Evolutionary conservation across 2,329 filamentous ascomycete species (phyloP).

Genomic region (Dothiorella sarmentorum): DNA sequence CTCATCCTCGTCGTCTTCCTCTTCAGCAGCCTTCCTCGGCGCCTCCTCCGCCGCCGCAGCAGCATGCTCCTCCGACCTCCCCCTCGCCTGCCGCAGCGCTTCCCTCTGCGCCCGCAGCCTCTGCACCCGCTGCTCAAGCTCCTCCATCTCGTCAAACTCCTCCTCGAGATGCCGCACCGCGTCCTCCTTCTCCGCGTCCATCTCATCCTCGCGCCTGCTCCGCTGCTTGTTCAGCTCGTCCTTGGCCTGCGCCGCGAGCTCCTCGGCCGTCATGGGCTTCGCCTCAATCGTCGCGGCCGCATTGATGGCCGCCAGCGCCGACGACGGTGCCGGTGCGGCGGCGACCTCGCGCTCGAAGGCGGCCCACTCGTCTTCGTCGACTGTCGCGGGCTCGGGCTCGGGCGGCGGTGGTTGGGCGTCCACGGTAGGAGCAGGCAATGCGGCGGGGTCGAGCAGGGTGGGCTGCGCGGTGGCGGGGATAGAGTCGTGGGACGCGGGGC

Average conservation of each 20-base stretch:
- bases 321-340: slow-evolving; percentile 28
- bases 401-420: slow-evolving; percentile 21
- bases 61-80: slow-evolving; percentile 11
- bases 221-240: slow-evolving; percentile 43
- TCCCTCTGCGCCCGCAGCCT: slow-evolving; percentile 46
- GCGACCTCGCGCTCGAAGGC: slow-evolving; percentile 83
- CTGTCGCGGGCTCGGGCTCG: slow-evolving; percentile 24
- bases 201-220: slow-evolving; percentile 41
- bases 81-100: slow-evolving; percentile 33
- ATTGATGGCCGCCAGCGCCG: slow-evolving; percentile 24
- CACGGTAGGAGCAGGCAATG: slow-evolving; percentile 12
- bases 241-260: slow-evolving; percentile 45
- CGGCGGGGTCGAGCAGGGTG: neutral
- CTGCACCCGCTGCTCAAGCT: slow-evolving; percentile 44
- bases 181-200: slow-evolving; percentile 49
- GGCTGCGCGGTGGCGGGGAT: slow-evolving; percentile 3
- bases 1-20: slow-evolving; percentile 28
- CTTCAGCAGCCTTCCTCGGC: slow-evolving; percentile 14
- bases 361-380: slow-evolving; percentile 69
- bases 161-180: slow-evolving; percentile 44
- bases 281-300: slow-evolving; percentile 43
- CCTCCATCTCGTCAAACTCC: slow-evolving; percentile 51
- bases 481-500: neutral
- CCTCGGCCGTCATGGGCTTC: slow-evolving; percentile 45
- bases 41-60: slow-evolving; percentile 18